Base-by-base conservation (phyloP, 163 green algal genomes). In the Botryococcus braunii region DNA sequence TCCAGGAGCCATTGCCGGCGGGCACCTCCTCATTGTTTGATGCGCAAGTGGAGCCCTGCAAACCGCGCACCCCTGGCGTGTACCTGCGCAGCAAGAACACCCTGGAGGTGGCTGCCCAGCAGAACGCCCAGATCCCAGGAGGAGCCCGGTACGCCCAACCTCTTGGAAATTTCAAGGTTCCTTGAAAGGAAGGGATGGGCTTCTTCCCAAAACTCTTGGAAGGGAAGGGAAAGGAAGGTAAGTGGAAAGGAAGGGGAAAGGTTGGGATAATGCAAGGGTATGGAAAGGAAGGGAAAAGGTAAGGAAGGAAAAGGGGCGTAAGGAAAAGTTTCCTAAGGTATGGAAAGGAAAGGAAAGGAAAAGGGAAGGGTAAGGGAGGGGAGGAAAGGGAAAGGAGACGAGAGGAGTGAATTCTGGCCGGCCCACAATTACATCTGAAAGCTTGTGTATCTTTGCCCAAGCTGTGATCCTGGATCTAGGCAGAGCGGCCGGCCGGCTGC, bases 1-100 rank as follows among this genome's bases (percentile, higher is more conserved):
- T 84, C 36, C 36, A 74, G 8, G 62, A 75, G 8, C 36, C 77
- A 21, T 56, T 74, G 0, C 66, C 43, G 9, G 71, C 78, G 13
- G 82, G 85, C 37, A 70, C 77, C 29, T 71, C 77, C 2, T 86
- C 85, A 13, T 62, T 91, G 23, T 84, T 90, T 34, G 74, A 82
- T 39, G 64, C 69, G 23, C 67, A 86, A 31, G 70, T 83, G 35
- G 60, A 79, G 41, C 77, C 85, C 27, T 49, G 66, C 47, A 79
- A 70, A 49, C 72, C 72, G 25, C 67, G 74, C 71, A 70, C 69
- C 39, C 72, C 72, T 9, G 65, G 69, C 23, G 74, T 74, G 5
- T 69, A 68, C 48, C 35, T 60, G 11, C 62, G 77, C 5, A 39
- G 40, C 0, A 46, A 43, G 7, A 61, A 80, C 58, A 77, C 66